These are phyloP conservation scores for Haematococcus lacustris DNA, from an alignment of 139 green algal species.

Conservation along the genomic window DNA sequence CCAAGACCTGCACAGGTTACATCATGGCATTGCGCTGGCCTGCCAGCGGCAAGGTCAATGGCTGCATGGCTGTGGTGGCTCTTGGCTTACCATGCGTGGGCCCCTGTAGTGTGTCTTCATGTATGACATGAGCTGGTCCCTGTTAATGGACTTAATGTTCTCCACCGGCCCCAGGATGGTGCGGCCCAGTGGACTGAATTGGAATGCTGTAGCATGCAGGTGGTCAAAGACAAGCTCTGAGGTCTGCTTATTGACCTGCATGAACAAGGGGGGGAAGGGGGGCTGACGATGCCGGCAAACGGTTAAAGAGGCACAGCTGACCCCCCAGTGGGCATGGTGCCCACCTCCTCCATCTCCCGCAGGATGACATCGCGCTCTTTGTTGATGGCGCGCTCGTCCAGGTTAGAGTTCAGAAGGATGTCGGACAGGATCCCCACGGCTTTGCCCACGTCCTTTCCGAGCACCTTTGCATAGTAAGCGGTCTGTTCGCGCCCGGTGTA, in stretches of 20 bases:
- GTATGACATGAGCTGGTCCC: constrained; percentile 87
- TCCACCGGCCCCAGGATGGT: constrained; percentile 92
- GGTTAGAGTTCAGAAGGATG: constrained; percentile 91
- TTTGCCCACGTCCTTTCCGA: constrained; percentile 79
- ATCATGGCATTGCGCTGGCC: background rate
- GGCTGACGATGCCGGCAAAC: no score
- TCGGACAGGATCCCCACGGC: constrained; percentile 92
- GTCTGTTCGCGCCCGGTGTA: constrained; percentile 97
- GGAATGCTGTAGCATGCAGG: constrained; percentile 97
- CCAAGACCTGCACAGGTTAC: constrained; percentile 55
- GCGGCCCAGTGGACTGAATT: constrained; percentile 86
- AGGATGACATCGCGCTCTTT: constrained; percentile 93
- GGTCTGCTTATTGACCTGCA: constrained; percentile 55
- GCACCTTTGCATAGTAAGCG: constrained; percentile 88
- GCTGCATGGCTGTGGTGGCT: background rate
- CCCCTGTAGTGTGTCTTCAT: constrained; percentile 91
- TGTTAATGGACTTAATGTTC: constrained; percentile 86
- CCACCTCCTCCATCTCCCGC: constrained; percentile 92
- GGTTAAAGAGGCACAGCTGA: no score
- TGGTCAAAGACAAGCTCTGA: constrained; percentile 90
- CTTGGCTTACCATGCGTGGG: constrained; percentile 58
- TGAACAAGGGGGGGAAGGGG: background rate
- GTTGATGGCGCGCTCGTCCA: constrained; percentile 81
- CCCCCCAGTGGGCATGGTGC: no score
- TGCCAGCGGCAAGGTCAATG: no score